Conservation (phyloP, 768 basidiomycete species). For the Tricholoma terreum region DNA sequence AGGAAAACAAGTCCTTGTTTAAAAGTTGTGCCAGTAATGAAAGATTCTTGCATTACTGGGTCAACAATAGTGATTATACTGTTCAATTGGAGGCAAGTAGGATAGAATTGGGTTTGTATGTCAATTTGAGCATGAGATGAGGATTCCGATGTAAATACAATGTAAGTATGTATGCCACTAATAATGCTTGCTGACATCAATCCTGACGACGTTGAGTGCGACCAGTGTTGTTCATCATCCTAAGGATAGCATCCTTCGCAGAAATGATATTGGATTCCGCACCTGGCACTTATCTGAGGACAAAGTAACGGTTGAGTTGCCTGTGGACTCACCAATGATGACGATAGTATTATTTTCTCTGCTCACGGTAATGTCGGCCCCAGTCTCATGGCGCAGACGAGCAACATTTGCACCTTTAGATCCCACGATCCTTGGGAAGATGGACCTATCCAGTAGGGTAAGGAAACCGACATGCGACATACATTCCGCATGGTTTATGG, state of each 20-base stretch:
- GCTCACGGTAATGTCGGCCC: slow-evolving; percentile 89
- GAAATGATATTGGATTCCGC: slow-evolving; percentile 61
- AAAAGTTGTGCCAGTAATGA: too few species aligned
- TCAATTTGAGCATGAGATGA: not conserved
- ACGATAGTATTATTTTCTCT: slow-evolving; percentile 85
- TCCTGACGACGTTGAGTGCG: slow-evolving; percentile 40
- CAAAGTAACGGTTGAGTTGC: not conserved
- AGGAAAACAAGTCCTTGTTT: too few species aligned
- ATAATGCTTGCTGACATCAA: slow-evolving; percentile 9
- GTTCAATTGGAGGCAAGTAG: too few species aligned
- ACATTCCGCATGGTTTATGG: slow-evolving; percentile 66
- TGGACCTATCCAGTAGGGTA: slow-evolving; percentile 74
- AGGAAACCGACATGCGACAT: slow-evolving; percentile 84
- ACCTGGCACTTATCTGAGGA: slow-evolving; percentile 39
- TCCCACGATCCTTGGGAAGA: slow-evolving; percentile 93
- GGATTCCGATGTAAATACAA: not conserved
- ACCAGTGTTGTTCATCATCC: slow-evolving; percentile 43
- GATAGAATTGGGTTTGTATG: too few species aligned
- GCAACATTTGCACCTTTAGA: slow-evolving; percentile 88
- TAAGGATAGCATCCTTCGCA: slow-evolving; percentile 78
- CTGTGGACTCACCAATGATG: slow-evolving; percentile 65
- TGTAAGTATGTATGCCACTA: not conserved
- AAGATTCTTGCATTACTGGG: too few species aligned
- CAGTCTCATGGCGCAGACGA: slow-evolving; percentile 83
- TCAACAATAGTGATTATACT: too few species aligned